These are phyloP conservation scores for Hericium alpestre DNA, from an alignment of 768 basidiomycete species.

Conservation along the genomic window DNA sequence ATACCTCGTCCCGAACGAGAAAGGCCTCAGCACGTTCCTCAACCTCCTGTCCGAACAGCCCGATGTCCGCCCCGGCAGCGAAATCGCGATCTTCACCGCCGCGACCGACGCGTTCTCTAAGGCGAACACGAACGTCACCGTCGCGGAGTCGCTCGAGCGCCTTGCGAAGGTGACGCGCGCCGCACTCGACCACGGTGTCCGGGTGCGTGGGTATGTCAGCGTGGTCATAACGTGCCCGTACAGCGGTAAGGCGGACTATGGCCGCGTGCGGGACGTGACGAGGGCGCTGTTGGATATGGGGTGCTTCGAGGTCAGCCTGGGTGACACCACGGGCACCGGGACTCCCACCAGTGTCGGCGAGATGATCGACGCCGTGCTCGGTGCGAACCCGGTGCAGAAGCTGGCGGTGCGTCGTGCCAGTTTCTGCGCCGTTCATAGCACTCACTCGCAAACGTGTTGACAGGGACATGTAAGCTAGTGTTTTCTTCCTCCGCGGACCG, in stretches of 20 bases:
- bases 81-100: constrained; percentile 83
- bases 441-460: too few species aligned
- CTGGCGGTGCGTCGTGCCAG: constrained; percentile 48
- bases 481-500: background rate
- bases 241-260: constrained; percentile 62
- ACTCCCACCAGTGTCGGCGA: constrained; percentile 56
- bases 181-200: constrained; percentile 52
- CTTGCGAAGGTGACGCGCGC: constrained; percentile 50
- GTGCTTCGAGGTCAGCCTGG: constrained; percentile 86
- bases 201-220: constrained; percentile 79
- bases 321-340: constrained; percentile 86
- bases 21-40: constrained; percentile 62
- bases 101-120: constrained; percentile 79
- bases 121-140: constrained; percentile 75
- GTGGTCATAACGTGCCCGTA: constrained; percentile 80
- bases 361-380: constrained; percentile 64
- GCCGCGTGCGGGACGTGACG: constrained; percentile 56
- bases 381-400: constrained; percentile 44
- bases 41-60: constrained; percentile 33
- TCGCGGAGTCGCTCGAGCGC: constrained; percentile 57
- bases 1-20: constrained; percentile 73
- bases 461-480: constrained; percentile 44
- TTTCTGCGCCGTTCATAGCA: background rate
- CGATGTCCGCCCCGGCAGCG: constrained; percentile 51
- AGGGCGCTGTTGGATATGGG: constrained; percentile 77